Evolutionary conservation across 768 basidiomycete genomes (phyloP), one percentile per base, ranked within the genome.

Genomic region (Amanita rubescens): DNA sequence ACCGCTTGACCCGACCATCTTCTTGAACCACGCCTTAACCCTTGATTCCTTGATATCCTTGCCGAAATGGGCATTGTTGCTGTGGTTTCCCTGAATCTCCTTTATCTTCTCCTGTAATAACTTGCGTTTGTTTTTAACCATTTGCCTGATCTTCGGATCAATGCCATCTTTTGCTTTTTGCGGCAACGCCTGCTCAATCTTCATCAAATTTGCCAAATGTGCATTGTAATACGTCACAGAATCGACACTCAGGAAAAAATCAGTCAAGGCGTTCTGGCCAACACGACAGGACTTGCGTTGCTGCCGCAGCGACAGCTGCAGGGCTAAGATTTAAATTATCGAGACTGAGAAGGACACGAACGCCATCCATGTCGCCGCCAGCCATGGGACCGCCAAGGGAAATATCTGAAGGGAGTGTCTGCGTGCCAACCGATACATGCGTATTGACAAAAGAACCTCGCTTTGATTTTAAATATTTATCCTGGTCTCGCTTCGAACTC

Each of bases 1-100:
- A 12, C 37, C 49, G 8, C 30, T 41, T 20, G 20, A 14, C 1
- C 49, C 49, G 17, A 85, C 71, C 56, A 84, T 84, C 57, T 77
- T 79, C 67, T 75, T 81, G 60, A 82, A 66, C 85, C 85, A 87
- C 4, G 77, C 73, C 58, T 79, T 84, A 42, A 87, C 62, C 57
- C 73, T 79, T 43, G 76, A 73, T 4, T 51, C 49, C 37, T 42
- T 51, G 15, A 1, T 22, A 19, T 17, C 37, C 27, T 30, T 30
- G 5, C 27, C 27, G 27, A 30, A 3, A 77, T 68, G 12, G 75
- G 73, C 14, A 22, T 64, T 63, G 50, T 64, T 35, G 60, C 60
- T 12, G 51, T 38, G 42, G 27, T 30, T 8, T 64, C 65, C 33
- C 38, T 67, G 64, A 10, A 66, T 47, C 30, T 68, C 69, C 34